Base-by-base conservation (phyloP, 352 stramenopile genomes). In the Pythium utonaiense region DNA sequence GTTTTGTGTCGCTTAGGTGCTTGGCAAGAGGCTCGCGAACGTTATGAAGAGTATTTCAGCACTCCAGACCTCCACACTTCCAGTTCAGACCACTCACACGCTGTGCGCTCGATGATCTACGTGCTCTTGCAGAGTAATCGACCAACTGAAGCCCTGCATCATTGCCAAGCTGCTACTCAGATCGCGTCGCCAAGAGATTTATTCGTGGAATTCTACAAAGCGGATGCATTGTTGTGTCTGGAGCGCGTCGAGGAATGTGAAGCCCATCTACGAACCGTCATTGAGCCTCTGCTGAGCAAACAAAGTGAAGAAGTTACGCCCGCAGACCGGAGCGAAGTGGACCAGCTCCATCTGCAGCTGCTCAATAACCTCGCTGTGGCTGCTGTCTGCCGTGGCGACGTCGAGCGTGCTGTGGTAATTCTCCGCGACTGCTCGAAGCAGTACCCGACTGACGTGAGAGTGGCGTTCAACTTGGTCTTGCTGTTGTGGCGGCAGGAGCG, bases 311-410 rank as follows among this genome's bases (percentile, higher is more conserved):
- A 6, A 25, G 5, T 56, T 6, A 17, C 33, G 1, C 5, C 25
- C 27, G 30, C 49, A 7, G 9, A 53, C 30, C 5, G 30, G 9
- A 8, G 36, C 28, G 50, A 89, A 47, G 25, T 87, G n/a, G 2
- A 10, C 22, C 19, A 56, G 5, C 78, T 73, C 47, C 81, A 90
- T 45, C 63, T 65, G 1, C 80, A 91, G 21, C 40, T 95, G 14
- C 53, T 93, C 6, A 92, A 92, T 64, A 95, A 95, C 59, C 44
- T 93, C 17, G 83, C 86, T 6, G 64, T 93, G 22, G 73, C 54
- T 0, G 61, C 68, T 2, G 74, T 72, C 22, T 92, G 83, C 47
- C 45, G 54, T 24, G 48, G 59, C 4, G 51, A 72, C 30, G 49
- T 75, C 5, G 70, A 83, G 14, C n/a, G 47, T 5, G 82, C 66